Evolutionary conservation across 306 rosid species (phyloP), one percentile per base, ranked within the genome.

Genomic region (Cicer cuneatum): DNA sequence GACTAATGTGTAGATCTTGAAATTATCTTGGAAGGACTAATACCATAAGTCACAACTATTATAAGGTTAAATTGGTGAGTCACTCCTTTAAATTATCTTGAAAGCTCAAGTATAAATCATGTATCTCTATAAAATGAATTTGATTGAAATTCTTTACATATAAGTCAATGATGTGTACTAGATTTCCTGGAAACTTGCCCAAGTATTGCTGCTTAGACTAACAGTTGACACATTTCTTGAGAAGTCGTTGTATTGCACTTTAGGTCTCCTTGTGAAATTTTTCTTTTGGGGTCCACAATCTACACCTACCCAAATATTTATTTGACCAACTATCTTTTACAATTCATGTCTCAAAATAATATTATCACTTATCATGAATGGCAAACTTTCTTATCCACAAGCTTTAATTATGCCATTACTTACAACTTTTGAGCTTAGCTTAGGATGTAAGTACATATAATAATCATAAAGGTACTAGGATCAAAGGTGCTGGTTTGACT

Each of bases 191-290:
- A 18, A 48, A n/a, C 51, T 72, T 8, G n/a, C 53, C 47, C 2
- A 24, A 35, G 54, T 65, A 54, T 24, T 79, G 53, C 38, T 72
- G 10, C 66, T 53, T 41, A 43, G 19, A 14, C 37, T 41, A 12
- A 7, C 48, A 2, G 3, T 42, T 48, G 8, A 49, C 40, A 18
- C 49, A 57, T 57, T 58, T 48, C 19, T 69, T 62, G 54, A 24
- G 15, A n/a, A 77, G 39, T 45, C 64, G 10, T 77, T 40, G 80
- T 29, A 51, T 49, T 57, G 40, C 66, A 47, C 59, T 67, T 64
- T 19, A 46, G 13, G 52, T 35, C 80, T 41, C 67, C 29, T 13
- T 67, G 53, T 74, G 39, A 51, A 51, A 72, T 33, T 67, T 39
- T 37, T 74, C 14, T 48, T 58, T 49, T 62, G 46, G 4, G 24